Percentiles rank a stretch among this genome's conserved stretches.
Evolutionary conservation across 1,139 yeast genomes (phyloP).

Genomic region (Debaryomyces coudertii): DNA sequence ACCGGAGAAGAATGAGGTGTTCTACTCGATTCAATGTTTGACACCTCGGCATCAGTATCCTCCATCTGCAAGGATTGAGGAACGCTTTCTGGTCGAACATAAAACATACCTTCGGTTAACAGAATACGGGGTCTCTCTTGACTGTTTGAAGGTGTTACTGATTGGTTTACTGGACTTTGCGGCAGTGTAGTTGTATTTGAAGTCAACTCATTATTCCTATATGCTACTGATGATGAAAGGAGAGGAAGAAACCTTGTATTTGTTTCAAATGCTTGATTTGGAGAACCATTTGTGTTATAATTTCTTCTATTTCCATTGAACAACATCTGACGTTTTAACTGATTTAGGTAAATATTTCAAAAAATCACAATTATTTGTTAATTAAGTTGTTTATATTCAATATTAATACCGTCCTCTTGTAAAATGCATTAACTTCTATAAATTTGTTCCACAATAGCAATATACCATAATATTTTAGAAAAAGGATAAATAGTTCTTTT

Average conservation of each 20-base stretch:
- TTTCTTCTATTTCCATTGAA: neutral
- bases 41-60: neutral
- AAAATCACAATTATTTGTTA: neutral
- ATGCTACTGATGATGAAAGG: slow-evolving; percentile 24
- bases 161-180: neutral
- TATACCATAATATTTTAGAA: neutral
- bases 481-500: neutral
- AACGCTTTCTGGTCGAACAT: slow-evolving; percentile 7
- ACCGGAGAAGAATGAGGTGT: neutral
- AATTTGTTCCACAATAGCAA: neutral
- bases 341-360: slow-evolving; percentile 8
- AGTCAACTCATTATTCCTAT: slow-evolving; percentile 14
- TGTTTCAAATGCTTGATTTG: slow-evolving; percentile 12
- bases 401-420: neutral
- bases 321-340: slow-evolving; percentile 1
- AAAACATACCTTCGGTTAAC: slow-evolving; percentile 10
- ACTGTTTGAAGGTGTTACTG: neutral
- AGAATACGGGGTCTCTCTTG: slow-evolving; percentile 4
- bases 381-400: neutral
- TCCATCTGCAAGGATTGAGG: neutral
- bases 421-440: neutral
- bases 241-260: slow-evolving; percentile 25
- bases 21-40: neutral
- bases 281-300: neutral
- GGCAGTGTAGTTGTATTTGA: neutral